Conservation (phyloP, 2,329 filamentous ascomycete genomes). For the Xylariales sp. region DNA sequence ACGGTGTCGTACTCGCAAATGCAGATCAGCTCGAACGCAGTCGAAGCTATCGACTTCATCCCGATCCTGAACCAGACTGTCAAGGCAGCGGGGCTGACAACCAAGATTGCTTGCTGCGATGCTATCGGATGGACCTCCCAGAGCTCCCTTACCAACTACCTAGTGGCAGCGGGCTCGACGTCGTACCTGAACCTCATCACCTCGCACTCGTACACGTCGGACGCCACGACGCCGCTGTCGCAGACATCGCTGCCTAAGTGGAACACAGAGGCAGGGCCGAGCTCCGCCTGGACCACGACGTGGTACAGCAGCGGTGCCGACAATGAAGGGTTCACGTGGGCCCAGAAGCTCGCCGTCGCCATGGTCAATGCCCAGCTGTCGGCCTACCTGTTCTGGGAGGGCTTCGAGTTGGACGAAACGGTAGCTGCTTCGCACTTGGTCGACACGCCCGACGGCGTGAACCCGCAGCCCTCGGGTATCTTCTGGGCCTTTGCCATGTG, state of each 20-base stretch:
- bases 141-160: conserved; percentile 9
- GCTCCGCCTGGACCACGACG: conserved; percentile 25
- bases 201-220: conserved; percentile 16
- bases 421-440: conserved; percentile 22
- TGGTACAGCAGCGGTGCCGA: conserved; percentile 36
- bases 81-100: conserved; percentile 28
- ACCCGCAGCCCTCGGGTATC: conserved; percentile 15
- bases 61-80: conserved; percentile 34
- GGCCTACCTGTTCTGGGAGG: conserved; percentile 47
- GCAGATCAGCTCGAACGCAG: conserved; percentile 25
- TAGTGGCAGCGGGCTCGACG: conserved; percentile 9
- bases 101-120: conserved; percentile 41
- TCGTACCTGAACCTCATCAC: conserved; percentile 11
- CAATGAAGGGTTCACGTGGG: conserved; percentile 32
- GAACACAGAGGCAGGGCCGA: conserved; percentile 41
- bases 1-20: conserved; percentile 31
- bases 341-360: conserved; percentile 32
- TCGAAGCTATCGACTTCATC: conserved; percentile 20
- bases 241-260: conserved; percentile 30
- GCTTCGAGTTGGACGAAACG: conserved; percentile 22
- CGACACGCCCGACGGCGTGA: conserved; percentile 18
- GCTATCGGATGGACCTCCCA: conserved; percentile 15
- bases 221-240: conserved; percentile 16
- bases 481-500: conserved; percentile 21
- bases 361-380: conserved; percentile 39